Evolutionary conservation across 345 rosid species (phyloP).

Genomic region (Hibiscus syriacus): DNA sequence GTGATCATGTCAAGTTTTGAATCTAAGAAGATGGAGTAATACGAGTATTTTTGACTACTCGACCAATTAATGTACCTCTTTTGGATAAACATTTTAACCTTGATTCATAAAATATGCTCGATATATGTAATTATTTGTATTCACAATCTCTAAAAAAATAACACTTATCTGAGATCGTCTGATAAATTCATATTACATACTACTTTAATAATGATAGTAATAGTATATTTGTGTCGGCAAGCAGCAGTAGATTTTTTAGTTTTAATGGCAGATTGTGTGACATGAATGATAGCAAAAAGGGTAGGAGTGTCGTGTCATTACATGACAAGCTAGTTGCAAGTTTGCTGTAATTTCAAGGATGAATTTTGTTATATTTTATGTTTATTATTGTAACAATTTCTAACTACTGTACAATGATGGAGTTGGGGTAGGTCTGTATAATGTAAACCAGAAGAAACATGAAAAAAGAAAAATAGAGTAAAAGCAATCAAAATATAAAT

Average conservation of each 20-base stretch:
- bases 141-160: too few species aligned
- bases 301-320: background rate
- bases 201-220: background rate
- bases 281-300: conserved; percentile 1
- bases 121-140: too few species aligned
- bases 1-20: too few species aligned
- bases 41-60: too few species aligned
- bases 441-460: conserved; percentile 7
- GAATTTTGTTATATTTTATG: too few species aligned
- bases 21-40: too few species aligned
- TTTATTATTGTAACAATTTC: too few species aligned
- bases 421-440: conserved; percentile 1
- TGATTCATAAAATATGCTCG: too few species aligned
- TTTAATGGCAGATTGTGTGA: background rate
- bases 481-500: background rate
- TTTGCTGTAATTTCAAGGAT: conserved; percentile 12
- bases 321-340: background rate
- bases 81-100: too few species aligned
- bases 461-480: background rate
- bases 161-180: too few species aligned
- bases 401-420: conserved; percentile 9
- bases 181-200: too few species aligned
- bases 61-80: too few species aligned
- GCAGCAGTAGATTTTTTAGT: background rate
- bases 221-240: conserved; percentile 2